A percentile compares a stretch with the other conserved stretches of the same genome.
phyloP scores from a whole-genome alignment of 805 yeast genomes.

The Millerago galiae region DNA sequence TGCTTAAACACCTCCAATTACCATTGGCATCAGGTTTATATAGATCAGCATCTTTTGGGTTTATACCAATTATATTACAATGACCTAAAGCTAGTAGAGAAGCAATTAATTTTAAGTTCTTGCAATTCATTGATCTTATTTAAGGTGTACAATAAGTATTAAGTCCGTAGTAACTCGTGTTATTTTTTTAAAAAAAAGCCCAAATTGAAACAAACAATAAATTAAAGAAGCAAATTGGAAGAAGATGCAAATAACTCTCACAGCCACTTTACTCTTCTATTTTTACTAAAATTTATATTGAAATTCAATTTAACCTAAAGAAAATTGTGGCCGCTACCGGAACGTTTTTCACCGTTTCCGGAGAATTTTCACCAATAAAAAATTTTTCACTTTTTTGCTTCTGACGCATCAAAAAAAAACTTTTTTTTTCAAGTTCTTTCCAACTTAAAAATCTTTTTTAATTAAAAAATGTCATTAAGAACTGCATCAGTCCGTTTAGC shows the following conservation, averaged over 20 bases:
- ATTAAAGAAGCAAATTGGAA: no score
- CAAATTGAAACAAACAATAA: no score
- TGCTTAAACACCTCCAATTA: slow-evolving; percentile 62
- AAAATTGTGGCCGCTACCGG: not conserved
- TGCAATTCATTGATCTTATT: no score
- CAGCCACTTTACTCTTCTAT: no score
- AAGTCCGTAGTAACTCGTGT: no score
- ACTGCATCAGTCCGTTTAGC: slow-evolving; percentile 43
- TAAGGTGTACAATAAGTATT: no score
- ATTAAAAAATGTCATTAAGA: slow-evolving; percentile 33
- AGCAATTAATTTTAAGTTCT: no score
- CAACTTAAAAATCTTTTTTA: not conserved
- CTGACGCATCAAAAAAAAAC: not conserved
- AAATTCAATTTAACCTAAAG: no score
- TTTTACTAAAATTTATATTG: no score
- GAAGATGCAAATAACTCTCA: no score
- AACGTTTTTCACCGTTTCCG: not conserved
- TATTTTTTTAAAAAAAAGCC: no score
- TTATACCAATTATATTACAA: slow-evolving; percentile 13
- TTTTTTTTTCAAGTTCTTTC: not conserved
- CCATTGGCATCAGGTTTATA: slow-evolving; percentile 49
- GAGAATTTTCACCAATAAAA: not conserved
- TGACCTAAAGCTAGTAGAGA: not conserved
- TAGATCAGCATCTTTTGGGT: slow-evolving; percentile 26
- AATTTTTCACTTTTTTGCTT: not conserved